A percentile compares a stretch with the other conserved stretches of the same genome.
phyloP scores from a whole-genome alignment of 2,329 filamentous ascomycete species.

The Colletotrichum simmondsii region DNA sequence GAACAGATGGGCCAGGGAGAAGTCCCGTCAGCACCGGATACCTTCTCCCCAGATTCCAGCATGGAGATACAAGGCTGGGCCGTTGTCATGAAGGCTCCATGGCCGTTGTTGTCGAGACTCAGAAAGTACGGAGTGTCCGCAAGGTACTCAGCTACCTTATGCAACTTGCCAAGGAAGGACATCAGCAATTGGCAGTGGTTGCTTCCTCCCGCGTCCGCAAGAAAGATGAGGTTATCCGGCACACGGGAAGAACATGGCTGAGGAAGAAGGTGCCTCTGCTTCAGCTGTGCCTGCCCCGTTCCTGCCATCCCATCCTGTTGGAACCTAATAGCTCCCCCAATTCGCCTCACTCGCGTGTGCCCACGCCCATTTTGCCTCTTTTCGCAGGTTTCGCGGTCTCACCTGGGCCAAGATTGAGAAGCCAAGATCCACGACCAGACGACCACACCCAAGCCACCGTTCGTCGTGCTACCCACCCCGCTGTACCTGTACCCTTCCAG shows the following conservation, averaged over 20 bases:
- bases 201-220: no score
- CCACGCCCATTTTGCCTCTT: background rate
- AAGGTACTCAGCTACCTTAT: no score
- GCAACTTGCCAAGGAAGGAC: no score
- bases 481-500: background rate
- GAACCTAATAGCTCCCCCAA: background rate
- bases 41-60: conserved; percentile 11
- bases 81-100: background rate
- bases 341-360: conserved; percentile 13
- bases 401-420: background rate
- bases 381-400: background rate
- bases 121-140: no score
- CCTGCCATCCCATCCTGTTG: background rate
- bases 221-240: no score
- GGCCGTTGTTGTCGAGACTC: background rate
- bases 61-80: conserved; percentile 13
- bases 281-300: background rate
- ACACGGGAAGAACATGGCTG: background rate
- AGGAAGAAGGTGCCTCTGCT: background rate
- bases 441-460: conserved; percentile 32
- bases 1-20: background rate
- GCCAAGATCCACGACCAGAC: conserved; percentile 19
- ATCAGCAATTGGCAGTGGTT: no score
- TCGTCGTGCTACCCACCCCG: conserved; percentile 3
- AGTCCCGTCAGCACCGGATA: background rate